Base-by-base conservation (phyloP, 2,329 filamentous ascomycete genomes). In the Apiospora arundinis region DNA sequence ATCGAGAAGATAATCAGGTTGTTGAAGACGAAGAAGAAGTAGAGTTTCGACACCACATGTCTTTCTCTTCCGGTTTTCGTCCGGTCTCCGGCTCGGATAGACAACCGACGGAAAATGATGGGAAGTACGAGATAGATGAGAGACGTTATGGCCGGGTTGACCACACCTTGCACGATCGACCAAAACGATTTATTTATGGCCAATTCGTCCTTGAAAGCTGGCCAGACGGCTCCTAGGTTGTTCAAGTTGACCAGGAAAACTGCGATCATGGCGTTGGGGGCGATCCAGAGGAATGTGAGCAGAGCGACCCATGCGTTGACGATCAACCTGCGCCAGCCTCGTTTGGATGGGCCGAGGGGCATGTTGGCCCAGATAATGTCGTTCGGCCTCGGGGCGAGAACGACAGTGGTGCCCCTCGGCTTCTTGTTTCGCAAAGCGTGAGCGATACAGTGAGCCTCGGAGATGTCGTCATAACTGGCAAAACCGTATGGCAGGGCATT, bases 351-450 rank as follows among this genome's bases (percentile, higher is more conserved):
- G 21, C 87, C 89, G 70, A 98, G 83, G 0, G 90, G 88, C 84
- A 99, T 89, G 78, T 99, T 99, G 80, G 94, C 92, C 96, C 96
- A 99, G 75, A 99, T 97, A 70, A 99, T 89, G 80, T 98, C 95
- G 79, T 93, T 94, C 3, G 96, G 95, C 72, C 91, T 90, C 1
- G 96, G 95, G 0, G 96, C 95, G 18, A 98, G 87, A 8, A 85
- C 87, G 70, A 99, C 90, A 0, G 89, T 93, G 0, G 94, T 91
- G 5, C 94, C 94, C 60, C 93, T 88, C 0, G 94, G 93, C 76
- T 92, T 92, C 71, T 98, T 69, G 67, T 56, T 23, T 72, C 93
- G 92, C 32, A 92, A 90, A 12, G 91, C 89, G 81, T 93, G 97
- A 12, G 95, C 96, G 73, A 97, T 95, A 25, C 89, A 90, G 78